A percentile compares a stretch with the other conserved stretches of the same genome.
Evolutionary conservation across 176 grass and related monocot genomes (phyloP).

Genomic region (Zea luxurians): DNA sequence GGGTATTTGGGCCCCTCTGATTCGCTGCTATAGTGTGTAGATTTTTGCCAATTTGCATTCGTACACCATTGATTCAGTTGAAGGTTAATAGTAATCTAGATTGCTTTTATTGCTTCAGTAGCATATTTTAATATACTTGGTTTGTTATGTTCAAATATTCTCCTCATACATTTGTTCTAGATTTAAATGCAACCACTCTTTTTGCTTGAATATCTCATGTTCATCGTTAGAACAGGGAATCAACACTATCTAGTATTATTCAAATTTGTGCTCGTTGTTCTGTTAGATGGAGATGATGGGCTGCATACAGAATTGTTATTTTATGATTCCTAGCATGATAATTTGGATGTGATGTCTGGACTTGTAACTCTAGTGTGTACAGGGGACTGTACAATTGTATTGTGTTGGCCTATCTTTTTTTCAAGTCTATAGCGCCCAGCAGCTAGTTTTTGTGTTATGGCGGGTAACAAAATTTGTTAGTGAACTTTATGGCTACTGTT

Average conservation of each 20-base stretch:
- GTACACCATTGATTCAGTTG: not conserved
- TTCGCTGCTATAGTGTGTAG: not conserved
- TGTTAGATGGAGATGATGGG: not conserved
- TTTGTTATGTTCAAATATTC: not conserved
- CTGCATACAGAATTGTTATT: not conserved
- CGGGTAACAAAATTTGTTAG: too few species aligned
- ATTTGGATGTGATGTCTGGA: not conserved
- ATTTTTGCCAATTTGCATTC: not conserved
- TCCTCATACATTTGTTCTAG: not conserved
- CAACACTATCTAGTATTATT: not conserved
- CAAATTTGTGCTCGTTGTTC: not conserved
- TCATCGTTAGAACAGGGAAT: not conserved
- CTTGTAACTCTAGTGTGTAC: not conserved
- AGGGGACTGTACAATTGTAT: not conserved
- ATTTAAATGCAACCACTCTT: not conserved
- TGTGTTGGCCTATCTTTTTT: not conserved
- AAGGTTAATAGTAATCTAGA: not conserved
- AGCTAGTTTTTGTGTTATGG: too few species aligned
- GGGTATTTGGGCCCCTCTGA: not conserved
- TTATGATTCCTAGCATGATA: not conserved
- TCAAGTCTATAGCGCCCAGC: not conserved
- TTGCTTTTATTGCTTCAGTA: not conserved
- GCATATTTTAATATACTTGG: not conserved
- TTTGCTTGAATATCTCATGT: not conserved
- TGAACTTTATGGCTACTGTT: not conserved